phyloP scores from a whole-genome alignment of 2,329 filamentous ascomycete genomes.

The Alternaria solani region DNA sequence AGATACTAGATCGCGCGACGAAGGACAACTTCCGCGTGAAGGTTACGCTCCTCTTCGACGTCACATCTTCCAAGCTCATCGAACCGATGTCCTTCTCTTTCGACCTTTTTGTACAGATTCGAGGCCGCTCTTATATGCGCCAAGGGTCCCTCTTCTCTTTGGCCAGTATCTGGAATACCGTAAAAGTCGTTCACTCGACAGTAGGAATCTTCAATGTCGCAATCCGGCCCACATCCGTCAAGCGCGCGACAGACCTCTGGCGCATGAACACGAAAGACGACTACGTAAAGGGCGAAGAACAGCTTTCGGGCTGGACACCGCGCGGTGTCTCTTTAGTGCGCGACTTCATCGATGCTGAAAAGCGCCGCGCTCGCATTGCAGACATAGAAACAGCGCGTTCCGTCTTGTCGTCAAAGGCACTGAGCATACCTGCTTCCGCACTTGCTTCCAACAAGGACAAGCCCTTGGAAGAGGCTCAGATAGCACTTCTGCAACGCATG shows the following conservation, averaged over 20 bases:
- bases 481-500: conserved; percentile 60
- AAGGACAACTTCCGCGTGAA: conserved; percentile 93
- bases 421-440: conserved; percentile 35
- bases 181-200: conserved; percentile 85
- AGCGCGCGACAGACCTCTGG: conserved; percentile 92
- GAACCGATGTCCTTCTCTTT: conserved; percentile 87
- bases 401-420: conserved; percentile 64
- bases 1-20: conserved; percentile 92
- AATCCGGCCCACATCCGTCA: conserved; percentile 87
- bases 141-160: conserved; percentile 83
- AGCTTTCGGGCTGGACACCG: conserved; percentile 83
- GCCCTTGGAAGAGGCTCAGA: conserved; percentile 47
- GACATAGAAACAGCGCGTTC: conserved; percentile 81
- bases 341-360: conserved; percentile 80
- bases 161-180: conserved; percentile 84
- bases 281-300: conserved; percentile 95
- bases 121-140: conserved; percentile 83
- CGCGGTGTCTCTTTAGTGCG: conserved; percentile 89
- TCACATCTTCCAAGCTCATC: conserved; percentile 82
- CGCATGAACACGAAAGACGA: conserved; percentile 93
- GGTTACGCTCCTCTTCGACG: conserved; percentile 85
- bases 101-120: conserved; percentile 81
- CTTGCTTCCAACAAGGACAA: conserved; percentile 20
- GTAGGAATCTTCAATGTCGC: conserved; percentile 86
- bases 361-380: conserved; percentile 74